A percentile compares a stretch with the other conserved stretches of the same genome.
phyloP scores from a whole-genome alignment of 163 green algal genomes.

The Botryococcus braunii region DNA sequence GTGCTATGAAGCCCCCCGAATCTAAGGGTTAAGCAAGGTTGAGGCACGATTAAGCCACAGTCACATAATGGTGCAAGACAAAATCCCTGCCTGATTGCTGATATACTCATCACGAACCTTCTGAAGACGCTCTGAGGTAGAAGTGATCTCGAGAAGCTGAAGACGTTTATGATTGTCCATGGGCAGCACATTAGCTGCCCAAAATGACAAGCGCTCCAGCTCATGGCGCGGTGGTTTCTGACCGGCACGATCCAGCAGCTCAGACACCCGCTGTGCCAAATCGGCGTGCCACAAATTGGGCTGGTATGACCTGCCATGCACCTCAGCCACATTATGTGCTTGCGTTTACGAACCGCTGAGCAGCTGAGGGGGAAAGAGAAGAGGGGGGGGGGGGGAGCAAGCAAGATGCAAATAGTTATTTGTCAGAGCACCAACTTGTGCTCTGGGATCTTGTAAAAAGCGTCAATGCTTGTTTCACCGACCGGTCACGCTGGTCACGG shows the following conservation, averaged over 20 bases:
- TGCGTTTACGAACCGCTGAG: background rate
- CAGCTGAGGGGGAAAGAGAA: background rate
- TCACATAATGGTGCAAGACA: too few species aligned
- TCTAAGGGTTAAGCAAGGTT: too few species aligned
- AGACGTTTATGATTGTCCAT: too few species aligned
- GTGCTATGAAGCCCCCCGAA: too few species aligned
- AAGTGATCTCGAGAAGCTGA: too few species aligned
- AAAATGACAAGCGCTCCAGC: slow-evolving; percentile 1
- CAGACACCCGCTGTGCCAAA: background rate
- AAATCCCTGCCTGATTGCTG: too few species aligned
- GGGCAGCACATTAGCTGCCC: too few species aligned
- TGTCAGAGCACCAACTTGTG: background rate
- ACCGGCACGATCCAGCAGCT: slow-evolving; percentile 4
- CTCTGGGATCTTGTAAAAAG: background rate
- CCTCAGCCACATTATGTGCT: background rate
- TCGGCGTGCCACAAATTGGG: slow-evolving; percentile 3
- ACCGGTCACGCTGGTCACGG: too few species aligned
- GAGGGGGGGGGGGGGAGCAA: background rate
- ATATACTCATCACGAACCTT: too few species aligned
- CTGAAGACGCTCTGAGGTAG: too few species aligned
- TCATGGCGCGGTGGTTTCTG: background rate
- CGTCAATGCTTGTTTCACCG: too few species aligned
- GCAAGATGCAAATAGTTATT: background rate
- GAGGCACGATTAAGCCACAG: too few species aligned
- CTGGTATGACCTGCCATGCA: background rate